Base-by-base conservation (phyloP, 805 yeast species). In the Tetrapisispora fleetii region DNA sequence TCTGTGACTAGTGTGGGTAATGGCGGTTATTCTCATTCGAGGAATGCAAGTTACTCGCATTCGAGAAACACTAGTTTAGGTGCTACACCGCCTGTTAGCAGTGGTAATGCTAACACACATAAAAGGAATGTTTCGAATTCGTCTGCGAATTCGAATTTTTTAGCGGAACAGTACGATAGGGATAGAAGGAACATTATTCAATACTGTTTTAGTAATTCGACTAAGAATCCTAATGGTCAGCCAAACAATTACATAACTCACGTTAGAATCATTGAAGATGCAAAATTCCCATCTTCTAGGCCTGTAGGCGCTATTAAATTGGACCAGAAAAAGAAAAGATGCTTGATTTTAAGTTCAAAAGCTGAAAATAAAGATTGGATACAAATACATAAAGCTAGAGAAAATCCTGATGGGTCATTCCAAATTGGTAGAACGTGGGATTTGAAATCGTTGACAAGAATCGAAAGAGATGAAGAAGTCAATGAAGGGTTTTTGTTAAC, bases 341-440 rank as follows among this genome's bases (percentile, higher is more conserved):
- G 83, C 4, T 65, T 85, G 7, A 65, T 65, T 14, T 19, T 71
- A n/a, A 61, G 67, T 45, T 53, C 68, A 13, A 64, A 81, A 19
- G 79, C 90, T 36, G 78, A 77, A 2, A 79, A 83, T 59, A 71
- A 76, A 43, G 74, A 81, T 7, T 91, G 91, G 0, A 81, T 85
- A 32, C 73, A 81, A 49, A 57, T 90, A 13, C 96, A 89, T 62
- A 90, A 91, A 65, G 96, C 95, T 2, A 81, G 95, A 58, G 88
- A 79, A 62, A 83, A 84, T 56, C 70, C 77, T 10, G 85, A 85
- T 55, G 82, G 85, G 1, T 64, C 81, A 1, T 79, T 85, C 57
- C 97, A 90, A 66, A 86, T 90, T 46, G 98, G 98, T 32, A 77
- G 96, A 58, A 84, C 95, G 2, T 90, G 98, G 98, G 81, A 79